These are phyloP conservation scores for Trichopus zeylanicus DNA, from an alignment of 116 monocot species.

Conservation along the genomic window DNA sequence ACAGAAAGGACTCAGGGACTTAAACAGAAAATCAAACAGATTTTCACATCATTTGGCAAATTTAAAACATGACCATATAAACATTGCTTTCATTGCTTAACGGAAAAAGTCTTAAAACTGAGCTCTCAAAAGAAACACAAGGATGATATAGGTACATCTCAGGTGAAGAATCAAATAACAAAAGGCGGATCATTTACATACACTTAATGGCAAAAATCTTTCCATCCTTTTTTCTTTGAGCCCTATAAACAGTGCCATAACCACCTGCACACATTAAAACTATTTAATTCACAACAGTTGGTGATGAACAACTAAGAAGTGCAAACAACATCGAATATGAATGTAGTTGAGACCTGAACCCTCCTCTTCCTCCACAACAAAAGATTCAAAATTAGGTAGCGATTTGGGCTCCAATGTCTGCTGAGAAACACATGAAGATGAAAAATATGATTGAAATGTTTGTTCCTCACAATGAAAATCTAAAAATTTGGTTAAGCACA, in stretches of 20 bases:
- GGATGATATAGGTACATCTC: background rate
- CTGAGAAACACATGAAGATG: conserved; percentile 3
- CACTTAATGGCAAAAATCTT: conserved; percentile 93
- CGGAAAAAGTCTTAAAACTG: no score
- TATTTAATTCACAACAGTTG: background rate
- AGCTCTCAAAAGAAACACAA: no score
- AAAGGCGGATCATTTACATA: conserved; percentile 17
- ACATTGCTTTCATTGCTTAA: no score
- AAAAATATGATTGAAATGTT: background rate
- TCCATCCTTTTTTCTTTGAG: conserved; percentile 67
- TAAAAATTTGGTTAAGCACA: background rate
- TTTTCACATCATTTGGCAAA: no score
- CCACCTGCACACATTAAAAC: conserved; percentile 72
- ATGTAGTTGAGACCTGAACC: conserved; percentile 60
- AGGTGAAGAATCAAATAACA: background rate
- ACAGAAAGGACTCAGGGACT: no score
- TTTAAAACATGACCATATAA: no score
- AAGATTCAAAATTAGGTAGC: conserved; percentile 64
- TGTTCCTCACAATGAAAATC: background rate
- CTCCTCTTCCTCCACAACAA: conserved; percentile 86
- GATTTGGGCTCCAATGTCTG: conserved; percentile 45
- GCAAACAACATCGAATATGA: background rate
- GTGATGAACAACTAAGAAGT: background rate
- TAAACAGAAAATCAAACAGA: no score
- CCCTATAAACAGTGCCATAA: conserved; percentile 92